These are phyloP conservation scores for Hypomyces rosellus DNA, from an alignment of 2,329 filamentous ascomycete species.

Conservation along the genomic window DNA sequence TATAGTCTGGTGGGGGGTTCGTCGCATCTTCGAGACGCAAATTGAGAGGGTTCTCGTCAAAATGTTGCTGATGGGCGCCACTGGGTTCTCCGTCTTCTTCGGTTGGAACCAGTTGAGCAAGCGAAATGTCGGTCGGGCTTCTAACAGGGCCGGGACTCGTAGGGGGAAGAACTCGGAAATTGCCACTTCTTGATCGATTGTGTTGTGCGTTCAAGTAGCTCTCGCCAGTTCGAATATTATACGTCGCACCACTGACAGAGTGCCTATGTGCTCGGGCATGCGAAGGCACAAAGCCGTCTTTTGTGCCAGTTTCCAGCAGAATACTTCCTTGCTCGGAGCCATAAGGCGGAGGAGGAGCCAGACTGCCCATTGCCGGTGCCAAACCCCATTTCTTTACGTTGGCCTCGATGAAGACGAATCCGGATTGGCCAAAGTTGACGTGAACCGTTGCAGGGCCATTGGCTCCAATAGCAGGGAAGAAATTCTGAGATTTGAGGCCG, in stretches of 20 bases:
- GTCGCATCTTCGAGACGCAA: constrained; percentile 47
- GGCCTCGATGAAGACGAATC: constrained; percentile 97
- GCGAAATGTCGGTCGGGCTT: constrained; percentile 91
- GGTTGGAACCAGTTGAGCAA: constrained; percentile 71
- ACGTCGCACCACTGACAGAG: constrained; percentile 33
- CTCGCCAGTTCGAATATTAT: constrained; percentile 34
- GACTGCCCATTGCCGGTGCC: constrained; percentile 88
- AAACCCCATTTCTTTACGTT: constrained; percentile 99
- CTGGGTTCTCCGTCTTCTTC: constrained; percentile 63
- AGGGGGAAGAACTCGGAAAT: constrained; percentile 67
- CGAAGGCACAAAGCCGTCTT: constrained; percentile 47
- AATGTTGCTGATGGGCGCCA: constrained; percentile 20
- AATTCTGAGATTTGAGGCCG: constrained; percentile 89
- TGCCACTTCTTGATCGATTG: constrained; percentile 68
- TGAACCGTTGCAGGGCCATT: constrained; percentile 90
- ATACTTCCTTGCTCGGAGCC: constrained; percentile 97
- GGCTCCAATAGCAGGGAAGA: constrained; percentile 95
- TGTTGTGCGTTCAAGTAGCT: constrained; percentile 56
- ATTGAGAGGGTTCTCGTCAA: constrained; percentile 33
- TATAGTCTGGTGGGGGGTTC: constrained; percentile 65
- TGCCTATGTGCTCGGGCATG: constrained; percentile 41
- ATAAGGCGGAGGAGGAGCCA: constrained; percentile 93
- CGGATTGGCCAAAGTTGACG: constrained; percentile 96
- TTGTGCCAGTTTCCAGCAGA: constrained; percentile 76
- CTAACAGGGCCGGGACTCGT: constrained; percentile 84